A percentile compares a stretch with the other conserved stretches of the same genome.
phyloP scores from a whole-genome alignment of 176 grass and related monocot genomes.

The Eleusine coracana region DNA sequence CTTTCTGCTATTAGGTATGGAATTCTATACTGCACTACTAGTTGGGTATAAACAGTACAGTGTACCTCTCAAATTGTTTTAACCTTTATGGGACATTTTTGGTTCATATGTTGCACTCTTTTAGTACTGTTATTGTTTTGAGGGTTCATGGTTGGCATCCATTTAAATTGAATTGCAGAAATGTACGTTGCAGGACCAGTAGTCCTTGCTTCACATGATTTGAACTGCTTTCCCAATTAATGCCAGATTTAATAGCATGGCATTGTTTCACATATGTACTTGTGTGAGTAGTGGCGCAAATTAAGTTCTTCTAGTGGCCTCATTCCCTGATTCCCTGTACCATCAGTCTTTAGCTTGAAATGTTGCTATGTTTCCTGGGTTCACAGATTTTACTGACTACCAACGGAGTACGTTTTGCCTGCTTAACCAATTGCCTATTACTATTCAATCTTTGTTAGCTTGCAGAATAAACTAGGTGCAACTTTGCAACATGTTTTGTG shows the following conservation, averaged over 20 bases:
- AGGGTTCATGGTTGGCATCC: constrained; percentile 10
- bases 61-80: constrained; percentile 27
- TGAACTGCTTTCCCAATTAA: constrained; percentile 18
- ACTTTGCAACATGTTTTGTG: constrained; percentile 17
- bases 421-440: background rate
- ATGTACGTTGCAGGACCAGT: constrained; percentile 15
- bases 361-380: constrained; percentile 1
- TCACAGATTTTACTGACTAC: background rate
- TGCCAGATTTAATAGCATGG: constrained; percentile 4
- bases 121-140: constrained; percentile 2
- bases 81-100: constrained; percentile 15
- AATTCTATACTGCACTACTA: constrained; percentile 6
- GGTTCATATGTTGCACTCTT: constrained; percentile 33
- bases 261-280: background rate
- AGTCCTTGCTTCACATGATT: constrained; percentile 34
- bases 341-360: background rate
- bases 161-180: constrained; percentile 24
- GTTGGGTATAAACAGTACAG: constrained; percentile 15
- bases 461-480: constrained; percentile 17
- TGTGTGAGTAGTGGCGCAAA: background rate
- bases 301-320: constrained; percentile 11
- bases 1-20: background rate
- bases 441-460: background rate
- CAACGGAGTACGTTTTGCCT: background rate
- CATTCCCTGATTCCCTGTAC: background rate